Conservation (phyloP, 2,329 filamentous ascomycete species). For the Graphilbum sp. region DNA sequence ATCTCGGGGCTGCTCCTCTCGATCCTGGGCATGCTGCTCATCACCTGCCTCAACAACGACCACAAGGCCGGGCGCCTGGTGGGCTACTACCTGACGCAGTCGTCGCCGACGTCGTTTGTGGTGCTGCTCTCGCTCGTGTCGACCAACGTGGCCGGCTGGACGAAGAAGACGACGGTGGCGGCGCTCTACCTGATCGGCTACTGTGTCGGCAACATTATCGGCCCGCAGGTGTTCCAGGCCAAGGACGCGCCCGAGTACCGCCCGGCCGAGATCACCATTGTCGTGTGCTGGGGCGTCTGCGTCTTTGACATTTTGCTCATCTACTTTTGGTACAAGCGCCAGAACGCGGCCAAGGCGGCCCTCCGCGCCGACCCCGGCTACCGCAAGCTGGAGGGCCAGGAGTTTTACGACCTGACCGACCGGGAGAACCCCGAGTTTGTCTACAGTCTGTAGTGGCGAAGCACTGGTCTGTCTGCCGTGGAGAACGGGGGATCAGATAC, state of each 20-base stretch:
- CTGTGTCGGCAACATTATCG: slow-evolving; percentile 35
- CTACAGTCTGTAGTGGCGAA: slow-evolving; percentile 30
- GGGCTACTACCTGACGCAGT: slow-evolving; percentile 49
- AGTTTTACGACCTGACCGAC: slow-evolving; percentile 52
- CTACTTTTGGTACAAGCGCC: slow-evolving; percentile 39
- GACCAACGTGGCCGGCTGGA: slow-evolving; percentile 40
- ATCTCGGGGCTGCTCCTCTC: slow-evolving; percentile 31
- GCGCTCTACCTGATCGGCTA: slow-evolving; percentile 36
- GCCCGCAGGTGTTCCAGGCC: slow-evolving; percentile 39
- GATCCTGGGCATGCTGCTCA: slow-evolving; percentile 47
- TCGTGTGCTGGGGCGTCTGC: slow-evolving; percentile 39
- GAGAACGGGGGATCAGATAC: no score
- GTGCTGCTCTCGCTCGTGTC: slow-evolving; percentile 45
- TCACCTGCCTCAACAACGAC: slow-evolving; percentile 41
- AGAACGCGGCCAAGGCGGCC: slow-evolving; percentile 42
- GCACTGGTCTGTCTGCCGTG: background rate
- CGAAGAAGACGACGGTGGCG: slow-evolving; percentile 42
- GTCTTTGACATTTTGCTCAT: slow-evolving; percentile 33
- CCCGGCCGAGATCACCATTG: slow-evolving; percentile 46
- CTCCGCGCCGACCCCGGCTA: slow-evolving; percentile 37
- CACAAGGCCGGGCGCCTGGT: slow-evolving; percentile 42
- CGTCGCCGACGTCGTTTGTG: slow-evolving; percentile 44
- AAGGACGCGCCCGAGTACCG: slow-evolving; percentile 42
- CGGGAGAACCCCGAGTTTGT: slow-evolving; percentile 48
- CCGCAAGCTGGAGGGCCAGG: slow-evolving; percentile 46